phyloP scores from a whole-genome alignment of 116 monocot genomes.

The Papilionanthe hybrid region DNA sequence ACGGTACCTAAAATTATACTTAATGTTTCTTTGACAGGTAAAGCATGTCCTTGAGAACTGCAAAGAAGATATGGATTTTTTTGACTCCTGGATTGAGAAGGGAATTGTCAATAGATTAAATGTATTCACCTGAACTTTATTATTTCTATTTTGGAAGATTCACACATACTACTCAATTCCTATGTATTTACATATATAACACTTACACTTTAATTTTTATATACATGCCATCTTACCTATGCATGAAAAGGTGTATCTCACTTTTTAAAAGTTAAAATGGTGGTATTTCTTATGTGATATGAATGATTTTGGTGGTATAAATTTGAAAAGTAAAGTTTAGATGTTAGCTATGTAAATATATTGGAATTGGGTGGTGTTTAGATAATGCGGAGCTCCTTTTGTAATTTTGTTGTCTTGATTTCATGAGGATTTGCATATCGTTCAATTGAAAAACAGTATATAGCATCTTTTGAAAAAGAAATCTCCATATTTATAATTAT shows the following conservation, averaged over 20 bases:
- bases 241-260: too few relatives aligned
- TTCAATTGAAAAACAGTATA: background rate
- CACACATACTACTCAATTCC: too few relatives aligned
- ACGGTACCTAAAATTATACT: background rate
- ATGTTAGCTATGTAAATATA: background rate
- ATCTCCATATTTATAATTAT: background rate
- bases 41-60: constrained; percentile 90
- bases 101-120: constrained; percentile 75
- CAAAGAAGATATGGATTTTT: constrained; percentile 98
- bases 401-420: background rate
- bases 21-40: constrained; percentile 47
- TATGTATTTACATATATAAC: too few relatives aligned
- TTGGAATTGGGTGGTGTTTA: background rate
- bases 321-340: too few relatives aligned
- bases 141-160: background rate
- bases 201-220: too few relatives aligned
- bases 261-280: too few relatives aligned
- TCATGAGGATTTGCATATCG: background rate
- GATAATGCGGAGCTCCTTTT: background rate
- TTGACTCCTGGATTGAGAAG: constrained; percentile 96
- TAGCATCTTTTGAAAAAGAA: background rate
- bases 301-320: too few relatives aligned
- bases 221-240: too few relatives aligned
- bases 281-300: too few relatives aligned
- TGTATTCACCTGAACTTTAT: constrained; percentile 26